phyloP scores from a whole-genome alignment of 139 green algal species.

The Deuterostichococcus epilithicus region DNA sequence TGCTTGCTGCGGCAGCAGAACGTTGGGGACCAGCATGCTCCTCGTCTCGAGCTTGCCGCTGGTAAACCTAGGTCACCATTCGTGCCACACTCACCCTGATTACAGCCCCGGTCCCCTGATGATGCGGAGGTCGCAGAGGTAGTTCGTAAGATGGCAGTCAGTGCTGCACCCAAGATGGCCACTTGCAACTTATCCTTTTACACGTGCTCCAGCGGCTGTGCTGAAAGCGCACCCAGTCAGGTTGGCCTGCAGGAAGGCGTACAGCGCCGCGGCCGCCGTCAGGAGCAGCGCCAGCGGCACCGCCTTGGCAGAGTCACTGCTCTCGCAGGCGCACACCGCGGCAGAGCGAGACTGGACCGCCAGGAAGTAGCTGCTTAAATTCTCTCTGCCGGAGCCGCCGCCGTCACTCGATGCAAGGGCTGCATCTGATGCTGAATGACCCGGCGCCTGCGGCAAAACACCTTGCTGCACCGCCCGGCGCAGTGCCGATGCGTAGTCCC shows the following conservation, averaged over 20 bases:
- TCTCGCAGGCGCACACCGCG: not conserved
- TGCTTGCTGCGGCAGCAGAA: not conserved
- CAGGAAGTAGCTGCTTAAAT: too few relatives aligned
- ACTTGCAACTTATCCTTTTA: not conserved
- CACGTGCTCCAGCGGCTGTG: not conserved
- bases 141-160: slow-evolving; percentile 11
- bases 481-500: too few relatives aligned
- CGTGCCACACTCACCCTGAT: not conserved
- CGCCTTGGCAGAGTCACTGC: not conserved
- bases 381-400: too few relatives aligned
- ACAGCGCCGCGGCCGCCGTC: slow-evolving; percentile 27
- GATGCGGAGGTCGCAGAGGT: not conserved
- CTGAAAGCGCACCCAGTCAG: slow-evolving; percentile 50
- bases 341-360: not conserved
- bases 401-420: too few relatives aligned
- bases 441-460: too few relatives aligned
- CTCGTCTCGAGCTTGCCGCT: not conserved
- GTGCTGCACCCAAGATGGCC: not conserved
- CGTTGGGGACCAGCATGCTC: not conserved
- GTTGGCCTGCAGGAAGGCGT: slow-evolving; percentile 66
- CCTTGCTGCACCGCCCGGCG: too few relatives aligned
- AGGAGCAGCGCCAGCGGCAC: not conserved
- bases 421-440: too few relatives aligned
- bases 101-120: not conserved
- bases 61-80: not conserved